Conservation (phyloP, 2,329 filamentous ascomycete species). For the Aspergillaceae sp. region DNA sequence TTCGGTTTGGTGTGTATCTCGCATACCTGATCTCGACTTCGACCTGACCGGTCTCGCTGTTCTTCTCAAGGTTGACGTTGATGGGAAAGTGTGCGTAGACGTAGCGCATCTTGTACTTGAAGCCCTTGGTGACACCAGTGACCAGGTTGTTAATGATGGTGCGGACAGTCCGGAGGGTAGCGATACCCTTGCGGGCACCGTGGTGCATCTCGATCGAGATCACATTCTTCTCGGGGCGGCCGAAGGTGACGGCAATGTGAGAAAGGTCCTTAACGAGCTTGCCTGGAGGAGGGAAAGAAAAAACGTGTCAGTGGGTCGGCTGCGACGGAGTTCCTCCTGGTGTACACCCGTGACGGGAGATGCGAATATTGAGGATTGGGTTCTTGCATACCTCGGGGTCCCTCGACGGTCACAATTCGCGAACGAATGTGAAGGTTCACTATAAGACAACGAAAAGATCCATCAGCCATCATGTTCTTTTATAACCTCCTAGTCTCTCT, state of each 20-base stretch:
- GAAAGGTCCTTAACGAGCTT: conserved; percentile 95
- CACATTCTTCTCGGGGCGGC: conserved; percentile 70
- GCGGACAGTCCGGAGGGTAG: conserved; percentile 94
- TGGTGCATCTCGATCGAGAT: conserved; percentile 99
- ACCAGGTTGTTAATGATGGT: conserved; percentile 98
- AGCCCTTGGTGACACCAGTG: conserved; percentile 96
- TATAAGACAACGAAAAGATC: conserved; percentile 37
- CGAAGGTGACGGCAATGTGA: conserved; percentile 95
- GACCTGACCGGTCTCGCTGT: conserved; percentile 73
- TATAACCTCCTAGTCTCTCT: neutral
- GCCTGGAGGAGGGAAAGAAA: conserved; percentile 44
- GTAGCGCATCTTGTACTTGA: conserved; percentile 99
- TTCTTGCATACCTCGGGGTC: conserved; percentile 65
- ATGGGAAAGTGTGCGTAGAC: conserved; percentile 99
- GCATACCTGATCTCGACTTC: conserved; percentile 96
- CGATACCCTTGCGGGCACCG: conserved; percentile 94
- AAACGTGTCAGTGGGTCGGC: conserved; percentile 7
- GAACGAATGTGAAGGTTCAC: conserved; percentile 99
- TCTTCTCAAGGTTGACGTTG: conserved; percentile 99
- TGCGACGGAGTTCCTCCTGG: neutral
- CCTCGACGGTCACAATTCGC: conserved; percentile 91
- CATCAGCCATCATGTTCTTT: conserved; percentile 18
- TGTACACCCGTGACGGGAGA: no score
- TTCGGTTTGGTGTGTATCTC: neutral
- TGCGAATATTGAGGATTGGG: neutral